These are phyloP conservation scores for Thelonectria rubi DNA, from an alignment of 2,329 filamentous ascomycete species.

Conservation along the genomic window DNA sequence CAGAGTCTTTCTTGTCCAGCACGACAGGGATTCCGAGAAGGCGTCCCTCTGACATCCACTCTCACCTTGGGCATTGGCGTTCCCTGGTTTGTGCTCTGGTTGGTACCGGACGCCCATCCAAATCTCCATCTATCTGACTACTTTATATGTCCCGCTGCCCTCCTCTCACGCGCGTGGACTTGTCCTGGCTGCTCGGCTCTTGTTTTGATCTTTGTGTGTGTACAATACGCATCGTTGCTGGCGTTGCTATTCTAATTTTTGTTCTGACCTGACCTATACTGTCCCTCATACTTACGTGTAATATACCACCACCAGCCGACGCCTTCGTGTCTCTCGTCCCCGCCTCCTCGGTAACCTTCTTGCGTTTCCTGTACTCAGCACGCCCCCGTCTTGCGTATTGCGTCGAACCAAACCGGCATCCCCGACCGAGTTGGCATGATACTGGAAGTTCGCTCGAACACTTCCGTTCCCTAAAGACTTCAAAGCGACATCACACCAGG, in stretches of 20 bases:
- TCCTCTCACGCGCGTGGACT: slow-evolving; percentile 35
- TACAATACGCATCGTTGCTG: slow-evolving; percentile 17
- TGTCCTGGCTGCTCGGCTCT: slow-evolving; percentile 28
- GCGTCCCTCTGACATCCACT: slow-evolving; percentile 34
- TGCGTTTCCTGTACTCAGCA: slow-evolving; percentile 1
- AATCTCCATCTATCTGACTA: slow-evolving; percentile 36
- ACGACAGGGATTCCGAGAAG: slow-evolving; percentile 32
- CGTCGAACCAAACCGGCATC: slow-evolving; percentile 25
- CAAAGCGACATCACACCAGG: not conserved
- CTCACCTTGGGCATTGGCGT: slow-evolving; percentile 31
- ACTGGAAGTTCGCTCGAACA: slow-evolving; percentile 16
- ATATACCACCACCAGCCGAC: slow-evolving; percentile 10
- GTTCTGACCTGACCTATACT: slow-evolving; percentile 26
- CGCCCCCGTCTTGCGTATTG: not conserved
- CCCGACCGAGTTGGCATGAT: slow-evolving; percentile 16
- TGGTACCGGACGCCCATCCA: slow-evolving; percentile 28
- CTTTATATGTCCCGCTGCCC: slow-evolving; percentile 45
- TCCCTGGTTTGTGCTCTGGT: slow-evolving; percentile 23
- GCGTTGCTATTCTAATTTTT: slow-evolving; percentile 25
- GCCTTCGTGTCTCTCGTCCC: slow-evolving; percentile 15
- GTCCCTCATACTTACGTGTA: slow-evolving; percentile 17
- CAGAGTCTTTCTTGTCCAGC: slow-evolving; percentile 30
- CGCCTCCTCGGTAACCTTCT: slow-evolving; percentile 15
- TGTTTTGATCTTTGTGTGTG: slow-evolving; percentile 29
- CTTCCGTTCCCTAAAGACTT: slow-evolving; percentile 19